Percentiles rank a stretch among this genome's conserved stretches.
Evolutionary conservation across 345 rosid genomes (phyloP).

Genomic region (Eucalyptus camaldulensis): DNA sequence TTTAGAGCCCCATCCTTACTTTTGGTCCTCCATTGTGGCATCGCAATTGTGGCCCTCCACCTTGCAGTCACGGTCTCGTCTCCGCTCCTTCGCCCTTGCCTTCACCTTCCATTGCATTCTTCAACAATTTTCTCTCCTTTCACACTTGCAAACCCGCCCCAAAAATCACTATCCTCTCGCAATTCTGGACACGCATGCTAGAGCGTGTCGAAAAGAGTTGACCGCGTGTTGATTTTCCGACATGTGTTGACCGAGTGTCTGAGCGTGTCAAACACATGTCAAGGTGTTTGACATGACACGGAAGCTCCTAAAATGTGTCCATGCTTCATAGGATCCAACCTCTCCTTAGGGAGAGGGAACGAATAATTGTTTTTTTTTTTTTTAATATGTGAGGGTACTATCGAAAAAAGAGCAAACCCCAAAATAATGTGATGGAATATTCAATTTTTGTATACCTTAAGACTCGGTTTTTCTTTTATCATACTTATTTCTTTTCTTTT

Average conservation of each 20-base stretch:
- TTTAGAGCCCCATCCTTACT: rapidly evolving
- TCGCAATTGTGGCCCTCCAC: rapidly evolving
- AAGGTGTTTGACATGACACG: rapidly evolving
- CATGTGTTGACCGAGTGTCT: rapidly evolving
- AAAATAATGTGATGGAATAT: no score
- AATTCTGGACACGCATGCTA: rapidly evolving
- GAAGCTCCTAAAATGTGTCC: rapidly evolving
- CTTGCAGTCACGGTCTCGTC: rapidly evolving
- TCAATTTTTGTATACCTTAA: no score
- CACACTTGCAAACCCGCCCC: rapidly evolving
- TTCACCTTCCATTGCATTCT: no score
- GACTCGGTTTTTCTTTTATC: no score
- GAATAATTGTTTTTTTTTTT: no score
- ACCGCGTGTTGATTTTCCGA: rapidly evolving
- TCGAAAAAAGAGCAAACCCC: rapidly evolving
- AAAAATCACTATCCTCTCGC: no score
- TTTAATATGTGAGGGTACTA: no score
- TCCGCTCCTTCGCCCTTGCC: rapidly evolving
- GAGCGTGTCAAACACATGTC: rapidly evolving
- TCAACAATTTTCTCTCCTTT: no score
- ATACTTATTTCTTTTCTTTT: no score
- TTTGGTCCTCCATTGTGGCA: rapidly evolving
- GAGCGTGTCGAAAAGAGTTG: rapidly evolving
- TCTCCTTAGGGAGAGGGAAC: no score
- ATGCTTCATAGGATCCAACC: no score